Evolutionary conservation across 2,329 filamentous ascomycete genomes (phyloP), one percentile per base, ranked within the genome.

Genomic region (Xylariaceae sp.): DNA sequence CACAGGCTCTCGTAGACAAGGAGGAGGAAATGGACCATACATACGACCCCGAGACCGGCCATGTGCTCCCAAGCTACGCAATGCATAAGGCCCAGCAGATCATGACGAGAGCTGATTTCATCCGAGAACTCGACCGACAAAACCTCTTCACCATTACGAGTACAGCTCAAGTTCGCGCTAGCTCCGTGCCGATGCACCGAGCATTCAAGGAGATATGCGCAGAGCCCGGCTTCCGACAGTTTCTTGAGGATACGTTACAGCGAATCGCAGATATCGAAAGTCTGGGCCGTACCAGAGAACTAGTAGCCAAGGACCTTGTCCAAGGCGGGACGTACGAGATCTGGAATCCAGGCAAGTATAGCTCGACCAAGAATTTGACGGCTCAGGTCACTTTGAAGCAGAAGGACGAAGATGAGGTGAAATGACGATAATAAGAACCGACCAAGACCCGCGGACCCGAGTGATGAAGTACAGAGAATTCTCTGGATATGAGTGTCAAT

Each of bases 101-200:
- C 71, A 97, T 97, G 94, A 98, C 95, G 12, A 84, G 95, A 50
- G 89, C 92, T 57, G 95, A 99, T 74, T 99, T 98, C 73, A 93
- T 98, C 68, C 87, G 95, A 65, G 83, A 87, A 58, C 93, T 98
- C 71, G 95, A 99, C 76, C 91, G 95, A 63, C 85, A 95, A 58
- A 98, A 98, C 71, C 85, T 99, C 57, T 97, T 98, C 76, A 95
- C 91, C 61, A 98, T 99, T 68, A 94, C 96, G 58, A 91, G 88
- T 56, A 83, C 84, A 36, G 92, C 93, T 14, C 89, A 90, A 72
- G 95, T 99, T 6, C 87, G 95, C 43, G 95, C 95, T 1, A 94
- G 96, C 73, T 94, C 89, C 1, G 94, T 99, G 23, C 95, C 95
- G 2, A 99, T 99, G 95, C 92, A 96, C 74, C 87, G 87, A 45